Conservation (phyloP, 2,329 filamentous ascomycete species). For the Microthyrium microscopicum region DNA sequence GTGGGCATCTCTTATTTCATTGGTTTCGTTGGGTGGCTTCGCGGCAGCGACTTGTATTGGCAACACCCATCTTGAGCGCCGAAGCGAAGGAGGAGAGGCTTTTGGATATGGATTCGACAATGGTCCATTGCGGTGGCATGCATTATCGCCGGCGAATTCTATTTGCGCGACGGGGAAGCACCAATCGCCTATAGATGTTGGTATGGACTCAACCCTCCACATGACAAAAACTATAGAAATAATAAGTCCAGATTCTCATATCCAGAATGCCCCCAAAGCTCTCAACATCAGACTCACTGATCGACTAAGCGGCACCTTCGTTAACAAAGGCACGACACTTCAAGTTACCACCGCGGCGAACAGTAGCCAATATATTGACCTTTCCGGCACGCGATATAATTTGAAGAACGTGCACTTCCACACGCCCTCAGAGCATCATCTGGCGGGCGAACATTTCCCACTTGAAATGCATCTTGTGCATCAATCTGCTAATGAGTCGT, state of each 20-base stretch:
- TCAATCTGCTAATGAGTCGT: constrained; percentile 24
- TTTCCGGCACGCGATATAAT: constrained; percentile 24
- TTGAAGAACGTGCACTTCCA: constrained; percentile 45
- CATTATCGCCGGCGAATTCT: constrained; percentile 26
- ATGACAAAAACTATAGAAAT: constrained; percentile 11
- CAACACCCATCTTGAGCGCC: constrained; percentile 22
- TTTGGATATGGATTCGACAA: constrained; percentile 26
- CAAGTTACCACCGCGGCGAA: constrained; percentile 26
- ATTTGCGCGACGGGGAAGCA: constrained; percentile 31
- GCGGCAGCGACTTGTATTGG: constrained; percentile 24
- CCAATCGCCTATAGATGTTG: constrained; percentile 42
- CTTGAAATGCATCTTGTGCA: constrained; percentile 44
- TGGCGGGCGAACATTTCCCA: constrained; percentile 30
- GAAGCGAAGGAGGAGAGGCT: constrained; percentile 16
- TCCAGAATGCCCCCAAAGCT: constrained; percentile 18
- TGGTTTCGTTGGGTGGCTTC: too few species aligned
- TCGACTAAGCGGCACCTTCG: constrained; percentile 30
- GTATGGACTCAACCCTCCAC: constrained; percentile 10
- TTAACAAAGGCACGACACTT: constrained; percentile 42
- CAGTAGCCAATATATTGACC: constrained; percentile 30
- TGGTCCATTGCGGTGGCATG: constrained; percentile 38
- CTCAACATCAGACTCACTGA: constrained; percentile 14
- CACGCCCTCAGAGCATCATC: constrained; percentile 40
- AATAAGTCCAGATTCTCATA: constrained; percentile 11
- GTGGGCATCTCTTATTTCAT: too few species aligned